phyloP scores from a whole-genome alignment of 345 rosid species.

The Jatropha curcas region DNA sequence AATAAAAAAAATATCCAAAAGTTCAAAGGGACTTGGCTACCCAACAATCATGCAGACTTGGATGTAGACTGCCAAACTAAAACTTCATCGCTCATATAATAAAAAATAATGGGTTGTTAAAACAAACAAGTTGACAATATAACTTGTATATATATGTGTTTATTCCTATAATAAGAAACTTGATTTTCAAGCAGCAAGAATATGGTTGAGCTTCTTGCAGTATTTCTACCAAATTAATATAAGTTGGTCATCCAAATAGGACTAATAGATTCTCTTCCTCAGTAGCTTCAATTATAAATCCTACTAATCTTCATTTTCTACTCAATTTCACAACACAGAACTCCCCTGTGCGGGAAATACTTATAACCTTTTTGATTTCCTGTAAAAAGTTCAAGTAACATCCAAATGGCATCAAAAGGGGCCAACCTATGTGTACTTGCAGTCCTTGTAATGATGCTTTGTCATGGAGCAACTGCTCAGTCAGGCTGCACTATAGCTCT shows the following conservation, averaged over 20 bases:
- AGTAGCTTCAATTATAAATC: not conserved
- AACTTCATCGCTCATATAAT: not conserved
- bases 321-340: not conserved
- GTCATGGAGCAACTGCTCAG: conserved; percentile 25
- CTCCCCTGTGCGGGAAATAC: not conserved
- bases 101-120: not conserved
- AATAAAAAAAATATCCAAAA: not conserved
- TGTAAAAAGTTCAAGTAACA: not conserved
- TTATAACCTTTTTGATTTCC: not conserved
- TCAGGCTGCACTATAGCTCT: conserved; percentile 40
- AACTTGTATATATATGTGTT: too few species aligned
- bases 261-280: not conserved
- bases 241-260: conserved; percentile 13
- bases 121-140: not conserved
- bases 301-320: not conserved
- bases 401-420: conserved; percentile 4
- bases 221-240: not conserved
- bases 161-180: not conserved
- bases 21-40: not conserved
- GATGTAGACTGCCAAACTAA: not conserved
- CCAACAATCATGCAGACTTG: not conserved
- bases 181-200: not conserved
- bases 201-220: conserved; percentile 8
- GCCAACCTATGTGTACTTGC: not conserved
- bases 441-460: not conserved